Evolutionary conservation across 1,284 basidiomycete genomes (phyloP), one percentile per base, ranked within the genome.

Genomic region (Pseudozyma pruni): DNA sequence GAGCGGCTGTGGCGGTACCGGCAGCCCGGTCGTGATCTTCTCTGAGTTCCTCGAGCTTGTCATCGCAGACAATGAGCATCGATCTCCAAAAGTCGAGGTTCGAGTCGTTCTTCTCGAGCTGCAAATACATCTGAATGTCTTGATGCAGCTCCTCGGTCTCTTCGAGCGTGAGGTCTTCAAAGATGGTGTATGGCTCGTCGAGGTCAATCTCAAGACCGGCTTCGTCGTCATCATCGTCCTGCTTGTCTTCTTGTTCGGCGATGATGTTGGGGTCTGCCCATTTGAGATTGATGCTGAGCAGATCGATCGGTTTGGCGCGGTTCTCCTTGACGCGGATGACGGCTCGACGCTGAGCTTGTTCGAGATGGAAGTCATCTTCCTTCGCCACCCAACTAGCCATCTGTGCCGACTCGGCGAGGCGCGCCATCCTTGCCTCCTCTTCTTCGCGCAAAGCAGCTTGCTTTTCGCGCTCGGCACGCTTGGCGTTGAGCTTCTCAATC

Each of bases 51-150:
- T 94, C 92, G n/a, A 98, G 84, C 42, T 90, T 89, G 83, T 97
- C 91, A 80, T 94, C 91, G 83, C 94, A 97, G 2, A 99, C 90
- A 9, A 96, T 91, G 87, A 95, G 91, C 92, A 98, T 95, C 74
- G 95, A 91, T 90, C 93, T 92, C 96, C 96, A 99, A 82, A 98
- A 98, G 73, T 98, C 94, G 56, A 94, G 88, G 80, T 95, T 94
- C 35, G 89, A 85, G 13, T 93, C 89, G 17, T 88, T 87, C 75
- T 90, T 89, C 82, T 99, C 96, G 33, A 98, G 86, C 8, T 88
- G 86, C 38, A 98, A 86, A 81, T 98, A 97, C 79, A 89, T 89
- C 83, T 94, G 90, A 73, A 99, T 97, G 81, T 98, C 95, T 46
- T 92, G 89, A 69, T 96, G 91, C 19, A 99, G 85, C 83, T 98